A percentile compares a stretch with the other conserved stretches of the same genome.
These are phyloP conservation scores for Debaryomyces tyrocola DNA, from an alignment of 805 yeast species.

Conservation along the genomic window DNA sequence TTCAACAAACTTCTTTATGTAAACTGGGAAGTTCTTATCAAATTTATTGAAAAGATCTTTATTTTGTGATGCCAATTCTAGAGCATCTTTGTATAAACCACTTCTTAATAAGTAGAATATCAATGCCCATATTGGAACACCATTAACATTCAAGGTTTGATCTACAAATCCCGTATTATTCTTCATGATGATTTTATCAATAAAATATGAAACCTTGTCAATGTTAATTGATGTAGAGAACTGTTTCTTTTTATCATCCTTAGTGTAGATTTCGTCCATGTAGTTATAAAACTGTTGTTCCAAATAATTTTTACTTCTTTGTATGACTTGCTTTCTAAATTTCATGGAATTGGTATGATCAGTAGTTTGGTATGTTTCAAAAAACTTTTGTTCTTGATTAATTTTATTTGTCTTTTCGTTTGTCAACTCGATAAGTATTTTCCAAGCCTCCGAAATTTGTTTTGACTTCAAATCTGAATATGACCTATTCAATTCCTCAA, in stretches of 20 bases:
- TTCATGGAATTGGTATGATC: slow-evolving; percentile 20
- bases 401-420: slow-evolving; percentile 33
- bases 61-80: slow-evolving; percentile 62
- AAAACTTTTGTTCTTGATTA: slow-evolving; percentile 37
- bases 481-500: slow-evolving; percentile 57
- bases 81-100: slow-evolving; percentile 78
- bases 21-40: slow-evolving; percentile 80
- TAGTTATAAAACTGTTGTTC: slow-evolving; percentile 78
- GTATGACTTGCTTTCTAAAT: slow-evolving; percentile 47
- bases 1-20: slow-evolving; percentile 62
- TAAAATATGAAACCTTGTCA: slow-evolving; percentile 67
- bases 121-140: slow-evolving; percentile 92
- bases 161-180: slow-evolving; percentile 27
- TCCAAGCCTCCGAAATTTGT: slow-evolving; percentile 76
- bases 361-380: slow-evolving; percentile 15
- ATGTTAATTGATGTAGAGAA: slow-evolving; percentile 60
- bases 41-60: slow-evolving; percentile 76
- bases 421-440: slow-evolving; percentile 54
- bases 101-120: slow-evolving; percentile 82
- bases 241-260: slow-evolving; percentile 46
- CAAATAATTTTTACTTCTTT: slow-evolving; percentile 58
- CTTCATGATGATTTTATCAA: slow-evolving; percentile 34
- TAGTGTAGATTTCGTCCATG: slow-evolving; percentile 63
- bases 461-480: slow-evolving; percentile 64
- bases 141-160: slow-evolving; percentile 58